Evolutionary conservation across 768 basidiomycete species (phyloP).

Genomic region (Sarcomyxa edulis): DNA sequence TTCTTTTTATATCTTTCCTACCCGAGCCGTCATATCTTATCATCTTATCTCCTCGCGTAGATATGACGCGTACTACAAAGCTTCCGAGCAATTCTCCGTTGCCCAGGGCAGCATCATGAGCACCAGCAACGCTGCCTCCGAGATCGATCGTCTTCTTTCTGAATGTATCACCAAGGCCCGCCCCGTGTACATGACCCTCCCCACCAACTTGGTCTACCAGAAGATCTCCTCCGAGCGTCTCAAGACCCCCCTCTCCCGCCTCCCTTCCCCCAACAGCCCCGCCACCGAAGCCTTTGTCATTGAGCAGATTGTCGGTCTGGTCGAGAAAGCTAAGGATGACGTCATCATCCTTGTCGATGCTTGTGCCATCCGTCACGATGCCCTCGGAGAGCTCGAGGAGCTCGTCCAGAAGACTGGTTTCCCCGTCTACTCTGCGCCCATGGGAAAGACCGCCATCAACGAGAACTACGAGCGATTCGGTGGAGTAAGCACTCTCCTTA

Average conservation of each 20-base stretch:
- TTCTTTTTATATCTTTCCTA: conserved; percentile 1
- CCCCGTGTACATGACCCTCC: conserved; percentile 84
- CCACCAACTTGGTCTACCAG: conserved; percentile 72
- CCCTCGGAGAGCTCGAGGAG: conserved; percentile 54
- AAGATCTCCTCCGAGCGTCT: conserved; percentile 65
- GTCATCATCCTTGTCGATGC: conserved; percentile 79
- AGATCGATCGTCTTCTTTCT: conserved; percentile 76
- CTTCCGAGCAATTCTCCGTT: conserved; percentile 68
- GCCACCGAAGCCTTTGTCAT: conserved; percentile 65
- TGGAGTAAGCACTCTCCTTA: conserved; percentile 47
- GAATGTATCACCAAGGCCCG: conserved; percentile 71
- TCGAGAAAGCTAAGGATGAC: conserved; percentile 60
- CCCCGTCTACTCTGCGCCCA: conserved; percentile 70
- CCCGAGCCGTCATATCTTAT: not conserved
- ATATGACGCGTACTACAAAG: conserved; percentile 76
- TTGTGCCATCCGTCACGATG: conserved; percentile 70
- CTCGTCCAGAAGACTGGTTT: conserved; percentile 61
- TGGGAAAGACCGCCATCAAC: conserved; percentile 77
- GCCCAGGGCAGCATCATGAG: conserved; percentile 58
- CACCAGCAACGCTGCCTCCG: conserved; percentile 48
- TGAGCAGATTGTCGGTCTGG: conserved; percentile 61
- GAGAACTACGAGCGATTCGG: conserved; percentile 73
- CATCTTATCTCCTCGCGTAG: conserved; percentile 25
- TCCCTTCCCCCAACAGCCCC: conserved; percentile 47
- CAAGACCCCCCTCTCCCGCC: conserved; percentile 47